Percentiles rank a stretch among this genome's conserved stretches.
Conservation (phyloP, 768 basidiomycete genomes). For the Mycena kentingensis region DNA sequence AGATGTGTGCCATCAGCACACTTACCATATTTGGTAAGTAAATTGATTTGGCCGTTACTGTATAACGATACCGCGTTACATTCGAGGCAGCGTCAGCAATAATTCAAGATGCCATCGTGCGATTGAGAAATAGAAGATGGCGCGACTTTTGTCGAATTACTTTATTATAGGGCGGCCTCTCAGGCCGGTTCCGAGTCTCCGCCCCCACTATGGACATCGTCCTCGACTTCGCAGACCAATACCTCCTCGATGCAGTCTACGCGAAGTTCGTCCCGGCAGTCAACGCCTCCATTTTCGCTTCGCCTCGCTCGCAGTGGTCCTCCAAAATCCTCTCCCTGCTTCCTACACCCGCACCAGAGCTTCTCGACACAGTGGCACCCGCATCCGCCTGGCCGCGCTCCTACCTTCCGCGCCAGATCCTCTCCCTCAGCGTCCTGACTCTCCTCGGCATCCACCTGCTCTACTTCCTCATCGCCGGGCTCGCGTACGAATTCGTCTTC, state of each 20-base stretch:
- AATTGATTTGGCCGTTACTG: no score
- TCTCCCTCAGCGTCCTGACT: conserved; percentile 72
- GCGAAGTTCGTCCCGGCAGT: conserved; percentile 66
- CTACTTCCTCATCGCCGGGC: conserved; percentile 82
- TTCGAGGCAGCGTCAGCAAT: no score
- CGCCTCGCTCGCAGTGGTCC: conserved; percentile 41
- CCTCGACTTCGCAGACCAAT: conserved; percentile 66
- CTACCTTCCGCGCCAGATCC: conserved; percentile 73
- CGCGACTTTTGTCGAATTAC: no score
- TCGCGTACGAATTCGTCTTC: conserved; percentile 85
- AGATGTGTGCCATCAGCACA: no score
- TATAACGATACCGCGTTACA: no score
- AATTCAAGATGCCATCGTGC: no score
- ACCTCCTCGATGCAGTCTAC: conserved; percentile 75
- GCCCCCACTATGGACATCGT: conserved; percentile 96
- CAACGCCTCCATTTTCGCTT: conserved; percentile 29
- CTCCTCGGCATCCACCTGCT: conserved; percentile 77
- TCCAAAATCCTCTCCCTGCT: conserved; percentile 51
- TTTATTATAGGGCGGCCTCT: no score
- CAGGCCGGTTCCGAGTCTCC: no score
- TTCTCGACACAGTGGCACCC: conserved; percentile 30
- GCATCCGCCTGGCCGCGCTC: conserved; percentile 83
- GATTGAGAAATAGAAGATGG: no score
- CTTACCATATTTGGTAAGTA: no score
- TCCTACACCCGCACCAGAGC: conserved; percentile 51